Evolutionary conservation across 148 eudicot genomes (phyloP).

Genomic region (Arctostaphylos glauca): DNA sequence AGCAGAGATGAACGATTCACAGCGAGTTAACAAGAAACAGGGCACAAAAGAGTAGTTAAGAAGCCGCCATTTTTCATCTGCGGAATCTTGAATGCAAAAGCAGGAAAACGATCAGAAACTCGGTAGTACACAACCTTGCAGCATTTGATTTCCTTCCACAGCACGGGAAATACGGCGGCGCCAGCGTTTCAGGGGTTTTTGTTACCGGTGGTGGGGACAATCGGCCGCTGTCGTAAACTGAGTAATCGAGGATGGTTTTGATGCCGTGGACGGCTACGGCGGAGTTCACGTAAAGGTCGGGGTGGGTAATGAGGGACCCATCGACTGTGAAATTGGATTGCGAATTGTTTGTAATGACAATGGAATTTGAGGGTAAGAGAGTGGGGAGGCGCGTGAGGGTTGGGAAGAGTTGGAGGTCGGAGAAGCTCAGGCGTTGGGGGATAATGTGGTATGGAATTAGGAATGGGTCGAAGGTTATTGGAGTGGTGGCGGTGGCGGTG

Average conservation of each 20-base stretch:
- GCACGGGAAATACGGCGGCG: background rate
- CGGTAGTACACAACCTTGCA: background rate
- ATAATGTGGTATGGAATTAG: slow-evolving; percentile 43
- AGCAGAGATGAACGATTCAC: background rate
- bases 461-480: slow-evolving; percentile 33
- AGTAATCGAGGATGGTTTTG: slow-evolving; percentile 32
- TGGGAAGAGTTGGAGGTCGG: slow-evolving; percentile 34
- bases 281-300: slow-evolving; percentile 36
- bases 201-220: background rate
- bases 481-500: slow-evolving; percentile 12
- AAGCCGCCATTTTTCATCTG: background rate
- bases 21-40: background rate
- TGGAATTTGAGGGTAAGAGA: slow-evolving; percentile 41
- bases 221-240: slow-evolving; percentile 1
- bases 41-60: background rate
- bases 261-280: slow-evolving; percentile 47
- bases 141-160: background rate
- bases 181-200: background rate
- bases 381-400: slow-evolving; percentile 36
- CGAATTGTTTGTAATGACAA: slow-evolving; percentile 37
- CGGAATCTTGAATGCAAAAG: background rate
- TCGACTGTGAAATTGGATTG: slow-evolving; percentile 39
- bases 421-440: slow-evolving; percentile 41
- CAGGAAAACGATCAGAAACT: slow-evolving; percentile 2
- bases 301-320: slow-evolving; percentile 29